Evolutionary conservation across 176 grass and related monocot species (phyloP), one percentile per base, ranked within the genome.

Genomic region (Rhipidocladum racemiflorum): DNA sequence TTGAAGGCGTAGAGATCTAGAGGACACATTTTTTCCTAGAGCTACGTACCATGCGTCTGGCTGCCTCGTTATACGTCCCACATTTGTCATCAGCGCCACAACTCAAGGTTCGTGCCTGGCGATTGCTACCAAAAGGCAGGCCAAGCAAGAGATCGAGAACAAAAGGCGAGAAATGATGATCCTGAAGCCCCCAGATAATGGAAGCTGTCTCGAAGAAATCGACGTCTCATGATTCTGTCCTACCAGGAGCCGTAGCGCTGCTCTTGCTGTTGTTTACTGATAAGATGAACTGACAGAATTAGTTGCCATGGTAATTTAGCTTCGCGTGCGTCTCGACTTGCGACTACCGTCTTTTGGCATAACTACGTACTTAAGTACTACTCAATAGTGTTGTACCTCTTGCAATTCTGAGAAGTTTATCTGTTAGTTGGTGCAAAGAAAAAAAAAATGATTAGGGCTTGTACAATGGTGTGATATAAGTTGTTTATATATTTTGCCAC

Each of bases 61-160:
- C 24, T 69, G 82, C 11, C 39, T 38, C 45, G 27, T 1, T 69
- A 12, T 23, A 21, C 59, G 48, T 50, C 13, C 11, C 44, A 18
- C 70, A 18, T 77, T 63, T 72, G 87, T 29, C 46, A 64, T 51
- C 56, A 29, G 87, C 12, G 32, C 43, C 78, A 5, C 6, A 38
- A 46, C 46, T 71, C 45, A 23, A 68, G 83, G 55, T 15, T 60
- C 11, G 39, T 78, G 81, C 56, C 68, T 1, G 1, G 61, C 32
- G 0, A 13, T 28, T 63, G 69, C 83, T 32, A 25, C 59, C 59
- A 62, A 87, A 90, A 83, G 78, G 40, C 67, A 90, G 34, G 81
- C 39, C 24, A 20, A 3, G 16, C 28, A 27, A 6, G 34, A 13
- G 38, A n/a, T n/a, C n/a, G n/a, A 43, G 64, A 46, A 6, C 60